Evolutionary conservation across 192 early-diverging fungal species (phyloP).

Genomic region (Neocallimastix lanati): DNA sequence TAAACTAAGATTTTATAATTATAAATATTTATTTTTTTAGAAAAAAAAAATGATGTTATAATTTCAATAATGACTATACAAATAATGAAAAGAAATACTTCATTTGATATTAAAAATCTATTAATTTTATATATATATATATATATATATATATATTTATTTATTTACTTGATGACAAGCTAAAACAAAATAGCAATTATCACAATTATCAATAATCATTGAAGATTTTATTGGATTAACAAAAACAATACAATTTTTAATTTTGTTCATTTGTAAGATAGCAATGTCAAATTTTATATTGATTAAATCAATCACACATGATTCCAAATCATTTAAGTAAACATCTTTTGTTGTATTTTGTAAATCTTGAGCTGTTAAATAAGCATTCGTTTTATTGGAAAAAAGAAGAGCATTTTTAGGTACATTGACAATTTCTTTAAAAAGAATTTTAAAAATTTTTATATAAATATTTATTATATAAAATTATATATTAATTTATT

Average conservation of each 20-base stretch:
- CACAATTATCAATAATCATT: slow-evolving; percentile 46
- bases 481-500: not conserved
- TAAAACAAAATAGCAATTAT: slow-evolving; percentile 34
- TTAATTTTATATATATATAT: slow-evolving; percentile 2
- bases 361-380: not conserved
- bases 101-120: too few species aligned
- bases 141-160: too few species aligned
- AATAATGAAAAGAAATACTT: too few species aligned
- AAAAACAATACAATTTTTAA: slow-evolving; percentile 47
- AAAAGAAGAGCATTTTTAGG: slow-evolving; percentile 12
- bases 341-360: slow-evolving; percentile 24
- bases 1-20: slow-evolving; percentile 37
- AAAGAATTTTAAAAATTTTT: too few species aligned
- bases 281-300: slow-evolving; percentile 21
- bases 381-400: slow-evolving; percentile 11
- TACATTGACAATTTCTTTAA: slow-evolving; percentile 8
- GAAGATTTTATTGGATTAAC: slow-evolving; percentile 50
- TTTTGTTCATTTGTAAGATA: slow-evolving; percentile 56
- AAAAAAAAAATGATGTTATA: too few species aligned
- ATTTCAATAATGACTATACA: too few species aligned
- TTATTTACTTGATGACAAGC: slow-evolving; percentile 55
- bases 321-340: slow-evolving; percentile 26
- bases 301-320: slow-evolving; percentile 48
- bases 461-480: slow-evolving; percentile 1
- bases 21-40: too few species aligned